A percentile compares a stretch with the other conserved stretches of the same genome.
Conservation (phyloP, 2,329 filamentous ascomycete species). For the Colletotrichum limetticola region DNA sequence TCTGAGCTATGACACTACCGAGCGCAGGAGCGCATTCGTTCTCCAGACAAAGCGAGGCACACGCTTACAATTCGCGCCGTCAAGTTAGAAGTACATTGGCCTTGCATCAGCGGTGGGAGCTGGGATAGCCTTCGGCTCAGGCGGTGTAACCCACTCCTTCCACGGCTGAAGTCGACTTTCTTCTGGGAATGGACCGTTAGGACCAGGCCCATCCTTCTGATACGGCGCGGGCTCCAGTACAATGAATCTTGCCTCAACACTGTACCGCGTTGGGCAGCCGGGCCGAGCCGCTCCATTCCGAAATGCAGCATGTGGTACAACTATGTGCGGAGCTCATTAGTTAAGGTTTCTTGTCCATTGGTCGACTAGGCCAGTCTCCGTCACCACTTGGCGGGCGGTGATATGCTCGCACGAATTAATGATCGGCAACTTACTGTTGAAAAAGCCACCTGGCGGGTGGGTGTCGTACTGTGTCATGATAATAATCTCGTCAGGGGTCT, state of each 20-base stretch:
- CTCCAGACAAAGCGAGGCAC: no score
- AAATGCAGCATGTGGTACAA: constrained; percentile 3
- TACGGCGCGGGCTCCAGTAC: constrained; percentile 4
- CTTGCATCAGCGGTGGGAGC: neutral
- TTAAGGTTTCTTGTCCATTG: neutral
- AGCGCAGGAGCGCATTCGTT: no score
- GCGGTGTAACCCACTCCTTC: neutral
- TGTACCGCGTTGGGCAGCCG: neutral
- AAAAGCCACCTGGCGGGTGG: neutral
- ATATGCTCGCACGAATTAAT: neutral
- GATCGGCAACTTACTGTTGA: neutral
- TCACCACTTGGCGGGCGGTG: neutral
- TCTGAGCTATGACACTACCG: no score
- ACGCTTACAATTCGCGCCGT: neutral
- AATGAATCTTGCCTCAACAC: constrained; percentile 2
- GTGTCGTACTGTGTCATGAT: constrained; percentile 12
- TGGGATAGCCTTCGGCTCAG: neutral
- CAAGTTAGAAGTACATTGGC: neutral
- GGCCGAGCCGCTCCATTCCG: neutral
- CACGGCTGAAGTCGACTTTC: neutral
- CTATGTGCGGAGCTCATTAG: neutral
- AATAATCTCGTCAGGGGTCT: neutral
- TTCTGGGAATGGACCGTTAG: neutral
- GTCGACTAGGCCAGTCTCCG: neutral
- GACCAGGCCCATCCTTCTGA: neutral